These are phyloP conservation scores for Hydnum rufescens DNA, from an alignment of 768 basidiomycete genomes.

Conservation along the genomic window DNA sequence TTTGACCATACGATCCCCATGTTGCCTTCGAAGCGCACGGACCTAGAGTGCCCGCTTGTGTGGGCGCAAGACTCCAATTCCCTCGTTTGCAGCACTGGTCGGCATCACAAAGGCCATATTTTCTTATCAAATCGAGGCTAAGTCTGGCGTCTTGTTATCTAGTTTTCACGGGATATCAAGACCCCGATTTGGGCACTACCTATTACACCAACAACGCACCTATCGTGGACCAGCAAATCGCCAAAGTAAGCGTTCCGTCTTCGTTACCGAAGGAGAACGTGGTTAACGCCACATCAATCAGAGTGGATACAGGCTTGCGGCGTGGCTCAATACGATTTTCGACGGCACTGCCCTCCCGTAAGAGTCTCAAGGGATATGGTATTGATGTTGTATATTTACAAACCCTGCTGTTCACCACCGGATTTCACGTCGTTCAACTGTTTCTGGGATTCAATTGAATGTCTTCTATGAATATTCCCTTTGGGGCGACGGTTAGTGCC, in stretches of 20 bases:
- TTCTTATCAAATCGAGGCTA: neutral
- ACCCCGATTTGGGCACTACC: neutral
- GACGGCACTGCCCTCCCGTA: constrained; percentile 14
- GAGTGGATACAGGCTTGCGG: constrained; percentile 5
- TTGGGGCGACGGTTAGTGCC: too few relatives aligned
- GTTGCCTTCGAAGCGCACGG: neutral
- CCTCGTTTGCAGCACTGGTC: constrained; percentile 1
- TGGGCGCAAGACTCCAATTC: constrained; percentile 8
- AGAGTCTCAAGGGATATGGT: too few relatives aligned
- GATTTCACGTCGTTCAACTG: too few relatives aligned
- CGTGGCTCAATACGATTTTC: constrained; percentile 7
- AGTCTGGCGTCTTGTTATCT: neutral
- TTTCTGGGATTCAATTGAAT: too few relatives aligned
- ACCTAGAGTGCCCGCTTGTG: constrained; percentile 6
- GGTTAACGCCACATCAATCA: constrained; percentile 1
- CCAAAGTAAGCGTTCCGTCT: constrained; percentile 7
- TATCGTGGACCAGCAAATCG: constrained; percentile 8
- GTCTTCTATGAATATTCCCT: too few relatives aligned
- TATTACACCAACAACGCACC: constrained; percentile 6
- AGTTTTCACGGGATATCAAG: neutral
- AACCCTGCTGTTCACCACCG: too few relatives aligned
- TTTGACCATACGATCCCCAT: too few relatives aligned
- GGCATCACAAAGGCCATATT: neutral
- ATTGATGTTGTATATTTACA: too few relatives aligned
- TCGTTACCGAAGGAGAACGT: neutral